Evolutionary conservation across 129 eudicot genomes (phyloP).

Genomic region (Helianthus tuberosus): DNA sequence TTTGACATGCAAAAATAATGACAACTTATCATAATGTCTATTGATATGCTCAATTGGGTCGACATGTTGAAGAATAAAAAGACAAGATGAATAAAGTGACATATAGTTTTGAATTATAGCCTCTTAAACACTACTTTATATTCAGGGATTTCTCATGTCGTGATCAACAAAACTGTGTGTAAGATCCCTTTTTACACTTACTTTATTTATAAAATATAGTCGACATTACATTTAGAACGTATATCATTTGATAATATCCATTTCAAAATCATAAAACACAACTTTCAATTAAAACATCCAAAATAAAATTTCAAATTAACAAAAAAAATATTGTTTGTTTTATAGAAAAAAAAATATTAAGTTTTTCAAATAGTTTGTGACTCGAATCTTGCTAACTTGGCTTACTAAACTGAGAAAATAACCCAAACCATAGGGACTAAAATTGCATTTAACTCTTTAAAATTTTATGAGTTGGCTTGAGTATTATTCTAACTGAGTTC

Average conservation of each 20-base stretch:
- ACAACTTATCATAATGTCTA: background rate
- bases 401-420: no score
- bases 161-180: conserved; percentile 6
- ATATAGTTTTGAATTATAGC: background rate
- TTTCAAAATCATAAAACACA: background rate
- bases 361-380: no score
- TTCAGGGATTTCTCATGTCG: background rate
- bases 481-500: no score
- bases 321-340: no score
- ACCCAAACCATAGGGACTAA: no score
- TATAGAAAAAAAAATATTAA: no score
- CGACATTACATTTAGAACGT: background rate
- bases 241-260: background rate
- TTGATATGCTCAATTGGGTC: background rate
- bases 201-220: background rate
- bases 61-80: background rate
- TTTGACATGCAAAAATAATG: no score
- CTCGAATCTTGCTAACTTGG: no score
- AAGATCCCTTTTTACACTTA: background rate
- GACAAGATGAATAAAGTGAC: background rate
- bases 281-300: background rate
- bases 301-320: no score
- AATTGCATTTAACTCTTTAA: no score
- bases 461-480: no score
- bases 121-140: background rate